These are phyloP conservation scores for Cytospora chrysosperma DNA, from an alignment of 2,329 filamentous ascomycete genomes.

Conservation along the genomic window DNA sequence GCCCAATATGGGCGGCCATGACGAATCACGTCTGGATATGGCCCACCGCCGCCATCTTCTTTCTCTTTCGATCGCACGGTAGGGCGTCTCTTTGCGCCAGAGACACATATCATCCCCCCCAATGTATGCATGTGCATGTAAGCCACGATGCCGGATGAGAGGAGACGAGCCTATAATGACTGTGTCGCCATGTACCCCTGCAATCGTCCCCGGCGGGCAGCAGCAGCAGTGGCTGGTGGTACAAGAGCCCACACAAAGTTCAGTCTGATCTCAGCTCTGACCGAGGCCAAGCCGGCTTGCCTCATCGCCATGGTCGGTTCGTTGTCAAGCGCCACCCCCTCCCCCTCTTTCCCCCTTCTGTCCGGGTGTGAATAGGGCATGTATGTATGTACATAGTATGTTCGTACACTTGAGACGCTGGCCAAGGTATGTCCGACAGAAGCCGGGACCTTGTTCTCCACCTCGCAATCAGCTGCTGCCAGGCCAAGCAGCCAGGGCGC, in stretches of 20 bases:
- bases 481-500: neutral
- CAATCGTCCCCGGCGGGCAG: neutral
- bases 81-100: conserved; percentile 13
- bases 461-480: neutral
- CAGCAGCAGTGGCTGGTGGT: neutral
- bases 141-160: neutral
- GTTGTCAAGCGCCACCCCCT: neutral
- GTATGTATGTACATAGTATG: no score
- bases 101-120: neutral
- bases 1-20: neutral
- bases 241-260: neutral
- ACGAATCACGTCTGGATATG: neutral
- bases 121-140: neutral
- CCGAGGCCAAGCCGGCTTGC: conserved; percentile 13
- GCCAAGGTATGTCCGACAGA: neutral
- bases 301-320: neutral
- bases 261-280: conserved; percentile 2
- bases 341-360: no score
- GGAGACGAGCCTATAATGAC: neutral
- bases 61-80: conserved; percentile 1
- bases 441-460: neutral
- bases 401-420: no score
- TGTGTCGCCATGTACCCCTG: neutral
- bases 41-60: neutral
- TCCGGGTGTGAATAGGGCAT: neutral